Conservation (phyloP, 345 rosid species). For the Citrus reticulata region DNA sequence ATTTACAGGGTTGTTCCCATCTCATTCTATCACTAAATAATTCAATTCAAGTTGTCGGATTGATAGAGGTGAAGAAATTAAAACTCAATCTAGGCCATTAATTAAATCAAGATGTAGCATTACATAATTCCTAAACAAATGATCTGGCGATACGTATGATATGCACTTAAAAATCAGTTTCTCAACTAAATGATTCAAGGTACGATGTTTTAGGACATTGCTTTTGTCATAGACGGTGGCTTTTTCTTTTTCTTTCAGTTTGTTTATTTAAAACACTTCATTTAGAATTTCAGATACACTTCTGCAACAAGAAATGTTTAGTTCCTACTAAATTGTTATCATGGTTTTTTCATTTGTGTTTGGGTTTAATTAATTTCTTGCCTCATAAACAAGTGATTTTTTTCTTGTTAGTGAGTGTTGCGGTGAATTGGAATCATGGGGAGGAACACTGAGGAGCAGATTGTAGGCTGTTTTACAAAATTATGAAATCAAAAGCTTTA, state of each 20-base stretch:
- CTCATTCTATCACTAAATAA: neutral
- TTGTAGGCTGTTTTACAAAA: neutral
- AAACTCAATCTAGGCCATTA: neutral
- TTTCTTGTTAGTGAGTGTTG: neutral
- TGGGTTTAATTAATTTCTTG: neutral
- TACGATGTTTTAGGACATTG: conserved; percentile 16
- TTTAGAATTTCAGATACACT: conserved; percentile 2
- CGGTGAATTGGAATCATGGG: conserved; percentile 22
- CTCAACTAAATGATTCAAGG: neutral
- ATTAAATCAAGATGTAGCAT: neutral
- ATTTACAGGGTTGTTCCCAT: conserved; percentile 8
- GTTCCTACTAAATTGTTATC: too few relatives aligned
- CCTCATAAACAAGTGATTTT: neutral
- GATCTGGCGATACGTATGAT: neutral
- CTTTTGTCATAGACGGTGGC: conserved; percentile 19
- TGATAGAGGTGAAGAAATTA: conserved; percentile 5
- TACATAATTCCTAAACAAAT: neutral
- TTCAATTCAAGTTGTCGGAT: conserved; percentile 1
- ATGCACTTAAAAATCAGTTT: neutral
- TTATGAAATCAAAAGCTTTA: neutral
- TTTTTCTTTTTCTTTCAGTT: neutral
- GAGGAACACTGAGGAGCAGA: conserved; percentile 23
- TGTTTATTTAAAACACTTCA: conserved; percentile 2
- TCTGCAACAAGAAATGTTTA: conserved; percentile 21
- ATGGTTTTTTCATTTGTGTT: neutral